phyloP scores from a whole-genome alignment of 129 eudicot species.

The Logfia minima region DNA sequence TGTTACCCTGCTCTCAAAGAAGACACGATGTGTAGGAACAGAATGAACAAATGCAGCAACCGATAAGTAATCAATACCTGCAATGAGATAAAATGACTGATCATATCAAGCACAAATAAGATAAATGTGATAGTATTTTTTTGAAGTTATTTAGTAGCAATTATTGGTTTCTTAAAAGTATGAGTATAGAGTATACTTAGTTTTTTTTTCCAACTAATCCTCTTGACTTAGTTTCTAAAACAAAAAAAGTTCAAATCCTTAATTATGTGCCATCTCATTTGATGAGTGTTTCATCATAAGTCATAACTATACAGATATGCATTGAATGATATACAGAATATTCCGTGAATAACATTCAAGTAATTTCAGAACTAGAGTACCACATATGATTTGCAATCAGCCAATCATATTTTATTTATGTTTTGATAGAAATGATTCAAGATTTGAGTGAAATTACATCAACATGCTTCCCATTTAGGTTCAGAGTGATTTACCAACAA shows the following conservation, averaged over 20 bases:
- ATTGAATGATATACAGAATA: neutral
- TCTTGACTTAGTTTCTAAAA: neutral
- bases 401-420: too few species aligned
- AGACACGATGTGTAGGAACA: conserved; percentile 80
- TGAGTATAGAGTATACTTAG: neutral
- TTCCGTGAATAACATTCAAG: neutral
- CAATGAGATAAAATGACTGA: conserved; percentile 28
- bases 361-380: neutral
- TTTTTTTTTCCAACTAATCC: neutral
- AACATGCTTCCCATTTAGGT: neutral
- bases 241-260: too few species aligned
- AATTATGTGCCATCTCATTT: neutral
- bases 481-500: conserved; percentile 48
- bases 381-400: neutral
- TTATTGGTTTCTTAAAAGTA: neutral
- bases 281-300: neutral
- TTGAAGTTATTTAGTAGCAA: neutral
- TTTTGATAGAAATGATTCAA: neutral
- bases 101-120: neutral
- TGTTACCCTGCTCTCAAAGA: conserved; percentile 52
- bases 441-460: neutral
- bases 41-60: conserved; percentile 68
- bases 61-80: conserved; percentile 89
- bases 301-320: neutral
- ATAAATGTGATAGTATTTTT: neutral